A percentile compares a stretch with the other conserved stretches of the same genome.
Conservation (phyloP, 805 yeast genomes). For the Candida manassasensis region DNA sequence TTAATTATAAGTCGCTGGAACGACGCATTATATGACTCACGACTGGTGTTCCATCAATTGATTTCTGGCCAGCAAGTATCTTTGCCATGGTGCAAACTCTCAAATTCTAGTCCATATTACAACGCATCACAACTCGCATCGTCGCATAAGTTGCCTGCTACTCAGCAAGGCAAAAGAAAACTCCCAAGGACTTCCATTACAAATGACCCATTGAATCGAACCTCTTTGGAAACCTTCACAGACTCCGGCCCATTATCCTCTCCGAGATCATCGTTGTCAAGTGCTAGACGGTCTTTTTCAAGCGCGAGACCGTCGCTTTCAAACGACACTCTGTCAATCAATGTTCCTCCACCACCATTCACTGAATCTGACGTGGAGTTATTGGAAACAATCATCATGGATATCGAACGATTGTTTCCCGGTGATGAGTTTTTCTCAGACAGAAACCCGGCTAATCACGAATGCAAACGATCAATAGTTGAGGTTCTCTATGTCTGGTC, state of each 20-base stretch:
- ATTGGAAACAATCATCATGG: conserved; percentile 42
- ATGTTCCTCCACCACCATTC: background rate
- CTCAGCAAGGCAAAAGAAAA: background rate
- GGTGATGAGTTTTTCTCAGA: conserved; percentile 32
- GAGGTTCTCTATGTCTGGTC: conserved; percentile 47
- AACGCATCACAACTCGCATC: conserved; percentile 12
- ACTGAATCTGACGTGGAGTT: conserved; percentile 33
- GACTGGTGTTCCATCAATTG: conserved; percentile 34
- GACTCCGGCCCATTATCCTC: background rate
- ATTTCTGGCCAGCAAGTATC: conserved; percentile 23
- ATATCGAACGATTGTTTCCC: conserved; percentile 51
- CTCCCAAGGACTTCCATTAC: background rate
- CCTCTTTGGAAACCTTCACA: background rate
- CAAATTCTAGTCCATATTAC: conserved; percentile 25
- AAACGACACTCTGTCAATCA: background rate
- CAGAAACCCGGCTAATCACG: conserved; percentile 12
- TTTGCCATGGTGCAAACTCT: conserved; percentile 36
- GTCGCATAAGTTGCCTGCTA: conserved; percentile 8
- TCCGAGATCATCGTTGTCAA: background rate
- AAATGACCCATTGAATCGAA: background rate
- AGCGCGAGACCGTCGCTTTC: background rate
- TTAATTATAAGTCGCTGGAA: conserved; percentile 33
- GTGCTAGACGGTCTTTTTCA: background rate
- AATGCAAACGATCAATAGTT: conserved; percentile 28
- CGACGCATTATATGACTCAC: conserved; percentile 20